A percentile compares a stretch with the other conserved stretches of the same genome.
Evolutionary conservation across 192 early-diverging fungal species (phyloP).

Genomic region (Borealophlyctis nickersoniae): DNA sequence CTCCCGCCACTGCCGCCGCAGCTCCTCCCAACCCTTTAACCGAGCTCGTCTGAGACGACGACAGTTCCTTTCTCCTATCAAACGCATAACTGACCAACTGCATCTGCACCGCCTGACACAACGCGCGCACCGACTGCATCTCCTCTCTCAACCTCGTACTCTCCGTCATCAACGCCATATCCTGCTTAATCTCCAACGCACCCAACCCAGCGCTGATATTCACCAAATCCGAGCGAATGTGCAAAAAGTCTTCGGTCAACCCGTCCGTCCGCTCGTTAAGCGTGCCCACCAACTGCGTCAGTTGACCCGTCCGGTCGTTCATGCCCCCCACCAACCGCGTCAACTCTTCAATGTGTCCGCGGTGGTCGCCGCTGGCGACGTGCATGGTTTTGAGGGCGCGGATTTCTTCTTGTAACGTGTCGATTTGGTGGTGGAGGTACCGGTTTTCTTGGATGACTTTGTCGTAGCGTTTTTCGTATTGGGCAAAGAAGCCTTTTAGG

Average conservation of each 20-base stretch:
- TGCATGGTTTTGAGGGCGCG: not conserved
- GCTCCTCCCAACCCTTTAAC: too few relatives aligned
- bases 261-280: conserved; percentile 7
- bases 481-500: conserved; percentile 51
- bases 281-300: too few relatives aligned
- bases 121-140: conserved; percentile 58
- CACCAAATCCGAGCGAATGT: conserved; percentile 48
- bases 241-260: not conserved
- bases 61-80: conserved; percentile 42
- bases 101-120: conserved; percentile 65
- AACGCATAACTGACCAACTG: conserved; percentile 63
- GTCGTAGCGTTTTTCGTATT: conserved; percentile 43
- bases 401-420: conserved; percentile 11
- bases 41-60: too few relatives aligned
- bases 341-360: not conserved
- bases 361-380: not conserved
- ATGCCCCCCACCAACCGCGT: not conserved
- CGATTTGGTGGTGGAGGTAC: conserved; percentile 30
- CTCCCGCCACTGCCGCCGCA: too few relatives aligned
- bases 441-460: conserved; percentile 44
- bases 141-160: conserved; percentile 66
- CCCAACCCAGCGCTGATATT: conserved; percentile 51
- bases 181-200: conserved; percentile 64
- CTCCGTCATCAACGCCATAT: conserved; percentile 67
- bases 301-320: conserved; percentile 2